phyloP scores from a whole-genome alignment of 441 rosid genomes.

The Gossypium trilobum region DNA sequence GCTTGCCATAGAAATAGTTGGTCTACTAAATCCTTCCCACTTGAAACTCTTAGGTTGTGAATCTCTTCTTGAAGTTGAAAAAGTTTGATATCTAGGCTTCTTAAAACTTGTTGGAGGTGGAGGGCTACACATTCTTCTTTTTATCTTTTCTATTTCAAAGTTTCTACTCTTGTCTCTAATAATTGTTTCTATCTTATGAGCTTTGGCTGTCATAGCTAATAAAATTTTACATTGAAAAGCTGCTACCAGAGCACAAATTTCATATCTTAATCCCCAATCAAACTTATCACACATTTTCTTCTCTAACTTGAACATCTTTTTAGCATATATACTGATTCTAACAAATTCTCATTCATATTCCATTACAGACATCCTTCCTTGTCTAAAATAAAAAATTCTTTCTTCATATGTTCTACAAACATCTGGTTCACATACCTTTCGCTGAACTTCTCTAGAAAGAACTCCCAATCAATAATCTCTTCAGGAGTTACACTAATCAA shows the following conservation, averaged over 20 bases:
- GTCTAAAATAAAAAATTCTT: too few relatives aligned
- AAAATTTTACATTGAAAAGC: neutral
- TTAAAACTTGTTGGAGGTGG: neutral
- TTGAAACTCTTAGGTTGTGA: neutral
- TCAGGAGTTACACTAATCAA: too few relatives aligned
- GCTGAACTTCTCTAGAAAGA: too few relatives aligned
- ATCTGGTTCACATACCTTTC: too few relatives aligned
- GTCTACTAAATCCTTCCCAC: neutral
- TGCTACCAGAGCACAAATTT: neutral
- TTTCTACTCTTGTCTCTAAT: too few relatives aligned
- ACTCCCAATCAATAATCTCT: too few relatives aligned
- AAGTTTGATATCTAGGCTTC: neutral
- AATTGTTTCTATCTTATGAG: too few relatives aligned
- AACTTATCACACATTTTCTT: neutral
- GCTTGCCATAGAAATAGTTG: neutral
- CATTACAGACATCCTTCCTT: too few relatives aligned
- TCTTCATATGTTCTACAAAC: too few relatives aligned
- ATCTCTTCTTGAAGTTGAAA: neutral
- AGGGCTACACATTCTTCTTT: neutral
- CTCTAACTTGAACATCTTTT: neutral
- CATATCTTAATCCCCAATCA: neutral
- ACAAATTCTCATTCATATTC: too few relatives aligned
- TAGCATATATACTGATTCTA: neutral
- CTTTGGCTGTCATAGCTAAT: too few relatives aligned
- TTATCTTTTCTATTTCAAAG: too few relatives aligned